A percentile compares a stretch with the other conserved stretches of the same genome.
These are phyloP conservation scores for Syzygium grande DNA, from an alignment of 345 rosid genomes.

Conservation along the genomic window DNA sequence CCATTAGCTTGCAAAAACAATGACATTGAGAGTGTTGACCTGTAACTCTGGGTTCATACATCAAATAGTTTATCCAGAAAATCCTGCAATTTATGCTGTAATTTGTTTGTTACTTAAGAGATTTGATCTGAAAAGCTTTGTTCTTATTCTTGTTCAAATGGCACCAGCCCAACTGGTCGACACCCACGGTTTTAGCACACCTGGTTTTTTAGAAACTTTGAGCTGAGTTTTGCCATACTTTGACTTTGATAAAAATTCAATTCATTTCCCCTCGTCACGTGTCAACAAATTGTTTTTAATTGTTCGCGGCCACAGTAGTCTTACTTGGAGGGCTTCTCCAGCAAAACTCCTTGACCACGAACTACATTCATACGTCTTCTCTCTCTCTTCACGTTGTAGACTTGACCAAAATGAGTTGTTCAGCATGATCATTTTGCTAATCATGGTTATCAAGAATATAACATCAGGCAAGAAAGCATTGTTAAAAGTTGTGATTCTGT, in stretches of 20 bases:
- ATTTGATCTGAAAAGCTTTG: background rate
- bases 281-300: background rate
- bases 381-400: background rate
- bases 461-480: background rate
- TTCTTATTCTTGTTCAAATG: background rate
- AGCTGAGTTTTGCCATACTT: background rate
- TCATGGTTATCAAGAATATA: background rate
- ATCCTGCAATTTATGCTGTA: background rate
- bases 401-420: background rate
- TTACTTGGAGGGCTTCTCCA: slow-evolving; percentile 1
- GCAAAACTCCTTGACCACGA: background rate
- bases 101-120: background rate
- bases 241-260: background rate
- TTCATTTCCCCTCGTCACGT: accelerated
- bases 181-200: slow-evolving; percentile 1
- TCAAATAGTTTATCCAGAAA: background rate
- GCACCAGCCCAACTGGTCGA: background rate
- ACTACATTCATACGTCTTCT: background rate
- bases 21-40: background rate
- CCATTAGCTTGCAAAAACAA: background rate
- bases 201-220: background rate
- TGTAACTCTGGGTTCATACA: background rate
- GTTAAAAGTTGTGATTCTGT: background rate
- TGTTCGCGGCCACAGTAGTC: background rate
- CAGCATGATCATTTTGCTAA: background rate